Conservation (phyloP, 805 yeast species). For the Myxozyma vanderwaltii region DNA sequence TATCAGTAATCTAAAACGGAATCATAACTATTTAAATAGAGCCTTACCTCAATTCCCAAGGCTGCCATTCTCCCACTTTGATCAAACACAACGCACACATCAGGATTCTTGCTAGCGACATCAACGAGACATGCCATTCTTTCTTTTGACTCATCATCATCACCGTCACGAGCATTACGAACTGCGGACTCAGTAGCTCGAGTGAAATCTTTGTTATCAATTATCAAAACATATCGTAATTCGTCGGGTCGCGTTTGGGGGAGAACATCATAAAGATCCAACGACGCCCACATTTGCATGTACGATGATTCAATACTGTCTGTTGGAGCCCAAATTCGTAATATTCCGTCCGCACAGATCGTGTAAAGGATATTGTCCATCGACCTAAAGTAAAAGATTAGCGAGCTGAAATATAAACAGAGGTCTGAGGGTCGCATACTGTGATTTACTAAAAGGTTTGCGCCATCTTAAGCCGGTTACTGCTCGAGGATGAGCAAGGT, state of each 20-base stretch:
- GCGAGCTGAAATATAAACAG: background rate
- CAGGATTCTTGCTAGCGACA: slow-evolving; percentile 35
- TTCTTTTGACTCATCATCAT: slow-evolving; percentile 4
- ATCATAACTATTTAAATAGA: background rate
- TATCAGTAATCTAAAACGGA: too few relatives aligned
- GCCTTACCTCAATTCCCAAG: slow-evolving; percentile 31
- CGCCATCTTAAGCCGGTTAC: slow-evolving; percentile 66
- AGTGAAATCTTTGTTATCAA: slow-evolving; percentile 35
- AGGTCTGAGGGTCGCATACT: slow-evolving; percentile 15
- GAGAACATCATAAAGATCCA: slow-evolving; percentile 41
- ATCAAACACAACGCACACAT: slow-evolving; percentile 35
- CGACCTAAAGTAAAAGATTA: slow-evolving; percentile 12
- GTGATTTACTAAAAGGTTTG: slow-evolving; percentile 42
- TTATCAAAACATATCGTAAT: slow-evolving; percentile 25
- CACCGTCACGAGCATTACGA: slow-evolving; percentile 26
- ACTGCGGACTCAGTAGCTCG: slow-evolving; percentile 37
- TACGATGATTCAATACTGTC: slow-evolving; percentile 35
- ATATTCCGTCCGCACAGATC: slow-evolving; percentile 55
- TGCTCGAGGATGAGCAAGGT: slow-evolving; percentile 63
- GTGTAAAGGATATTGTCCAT: slow-evolving; percentile 64
- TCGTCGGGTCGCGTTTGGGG: slow-evolving; percentile 25
- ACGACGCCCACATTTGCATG: slow-evolving; percentile 56
- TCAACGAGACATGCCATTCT: slow-evolving; percentile 25
- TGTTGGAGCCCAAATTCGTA: slow-evolving; percentile 61
- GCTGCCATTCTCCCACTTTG: slow-evolving; percentile 34